Conservation (phyloP, 768 basidiomycete genomes). For the Termitomyces bulborhizus region DNA sequence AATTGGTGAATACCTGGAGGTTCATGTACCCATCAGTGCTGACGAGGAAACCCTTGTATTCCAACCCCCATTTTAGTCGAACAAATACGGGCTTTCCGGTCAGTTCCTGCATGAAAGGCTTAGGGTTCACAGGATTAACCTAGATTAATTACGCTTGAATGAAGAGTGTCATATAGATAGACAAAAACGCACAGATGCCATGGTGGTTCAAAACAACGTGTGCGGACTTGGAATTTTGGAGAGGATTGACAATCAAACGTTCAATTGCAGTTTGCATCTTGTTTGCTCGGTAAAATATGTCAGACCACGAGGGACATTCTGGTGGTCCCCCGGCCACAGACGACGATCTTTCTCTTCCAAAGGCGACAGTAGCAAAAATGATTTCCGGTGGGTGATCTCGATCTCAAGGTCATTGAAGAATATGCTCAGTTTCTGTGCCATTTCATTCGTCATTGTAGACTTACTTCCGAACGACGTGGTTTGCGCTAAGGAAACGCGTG, state of each 20-base stretch:
- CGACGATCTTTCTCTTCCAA: conserved; percentile 91
- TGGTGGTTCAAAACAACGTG: conserved; percentile 43
- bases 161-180: not conserved
- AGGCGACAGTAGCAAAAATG: conserved; percentile 97
- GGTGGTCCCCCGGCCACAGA: conserved; percentile 61
- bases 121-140: conserved; percentile 95
- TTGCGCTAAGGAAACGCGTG: conserved; percentile 94
- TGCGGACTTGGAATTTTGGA: conserved; percentile 30
- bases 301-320: conserved; percentile 80
- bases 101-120: conserved; percentile 97
- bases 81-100: conserved; percentile 97
- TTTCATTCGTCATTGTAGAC: conserved; percentile 44
- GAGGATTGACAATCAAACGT: not conserved
- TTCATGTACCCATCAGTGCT: conserved; percentile 99
- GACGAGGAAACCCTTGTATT: conserved; percentile 98
- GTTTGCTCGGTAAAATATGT: conserved; percentile 47
- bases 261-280: not conserved
- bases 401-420: not conserved
- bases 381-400: conserved; percentile 61
- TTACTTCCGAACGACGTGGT: conserved; percentile 81
- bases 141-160: conserved; percentile 20
- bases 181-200: conserved; percentile 52
- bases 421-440: conserved; percentile 1
- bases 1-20: conserved; percentile 62
- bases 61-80: conserved; percentile 96